Evolutionary conservation across 1,284 basidiomycete species (phyloP), one percentile per base, ranked within the genome.

Genomic region (Cryptococcus hybrid): DNA sequence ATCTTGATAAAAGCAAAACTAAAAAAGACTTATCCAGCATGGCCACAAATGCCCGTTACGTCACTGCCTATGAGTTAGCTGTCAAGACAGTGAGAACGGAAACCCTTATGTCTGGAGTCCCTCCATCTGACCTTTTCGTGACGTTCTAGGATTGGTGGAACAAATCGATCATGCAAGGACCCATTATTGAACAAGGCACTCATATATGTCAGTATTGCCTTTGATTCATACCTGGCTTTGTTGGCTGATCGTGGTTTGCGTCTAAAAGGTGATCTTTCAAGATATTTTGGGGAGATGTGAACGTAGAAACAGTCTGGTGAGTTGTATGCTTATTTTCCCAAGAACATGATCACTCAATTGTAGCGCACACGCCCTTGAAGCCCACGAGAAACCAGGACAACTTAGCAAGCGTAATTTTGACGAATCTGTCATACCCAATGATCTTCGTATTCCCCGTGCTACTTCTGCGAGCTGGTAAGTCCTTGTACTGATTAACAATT

Each of bases 221-320:
- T 24, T 24, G 24, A 24, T 24, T 24, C 24, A 24, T 24, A 24
- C 24, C 24, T 24, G 24, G 24, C 24, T 24, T 24, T 24, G 24
- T 24, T 24, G 24, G 24, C 24, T 24, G 24, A 24, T 24, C 24
- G 24, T 24, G 24, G 24, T 24, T 24, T 24, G 13, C 18, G 7
- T 3, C 48, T 54, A 59, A 40, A 86, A 70, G 69, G 62, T 56
- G 77, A 76, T 62, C 59, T 79, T 18, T 67, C 67, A 11, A 61
- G 77, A 30, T 83, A 82, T 76, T 81, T 83, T 68, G 81, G 35
- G 82, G 82, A n/a, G 81, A 82, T 56, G 79, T 82, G 48, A 75
- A 81, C 54, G 68, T 81, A n/a, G 68, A 69, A 45, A 75, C 79
- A 3, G 78, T 83, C 42, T 70, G 74, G 60, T 81, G 75, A 44